These are phyloP conservation scores for Ophiostoma ulmi DNA, from an alignment of 2,329 filamentous ascomycete genomes.

Conservation along the genomic window DNA sequence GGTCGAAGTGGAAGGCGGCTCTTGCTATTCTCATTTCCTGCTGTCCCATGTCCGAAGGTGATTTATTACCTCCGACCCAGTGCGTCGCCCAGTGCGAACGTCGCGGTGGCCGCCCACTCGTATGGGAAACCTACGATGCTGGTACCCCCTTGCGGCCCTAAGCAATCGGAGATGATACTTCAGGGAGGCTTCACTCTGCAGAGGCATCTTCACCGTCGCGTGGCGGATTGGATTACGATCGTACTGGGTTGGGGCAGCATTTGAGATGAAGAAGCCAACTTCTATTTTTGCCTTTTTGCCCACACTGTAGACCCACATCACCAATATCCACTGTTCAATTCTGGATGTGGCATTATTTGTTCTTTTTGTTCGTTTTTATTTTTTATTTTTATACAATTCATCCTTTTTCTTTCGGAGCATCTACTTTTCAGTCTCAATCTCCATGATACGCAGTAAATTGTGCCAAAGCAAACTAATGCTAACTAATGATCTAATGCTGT, in stretches of 20 bases:
- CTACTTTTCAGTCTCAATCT: no score
- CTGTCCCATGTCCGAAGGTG: constrained; percentile 49
- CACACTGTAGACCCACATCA: not conserved
- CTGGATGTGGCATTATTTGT: not conserved
- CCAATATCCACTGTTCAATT: not conserved
- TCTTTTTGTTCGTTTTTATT: not conserved
- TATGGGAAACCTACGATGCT: constrained; percentile 62
- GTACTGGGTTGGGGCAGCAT: constrained; percentile 54
- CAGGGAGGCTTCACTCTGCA: constrained; percentile 70
- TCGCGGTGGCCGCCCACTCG: constrained; percentile 61
- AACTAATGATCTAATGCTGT: no score
- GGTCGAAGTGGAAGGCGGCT: constrained; percentile 29
- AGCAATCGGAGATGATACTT: constrained; percentile 64
- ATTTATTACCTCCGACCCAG: constrained; percentile 34
- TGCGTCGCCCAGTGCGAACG: constrained; percentile 64
- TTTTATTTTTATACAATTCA: not conserved
- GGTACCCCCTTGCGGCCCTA: constrained; percentile 48
- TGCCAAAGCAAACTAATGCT: no score
- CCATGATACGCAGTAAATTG: no score
- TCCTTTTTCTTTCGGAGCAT: no score
- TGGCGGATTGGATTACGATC: constrained; percentile 66
- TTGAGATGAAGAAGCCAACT: constrained; percentile 52
- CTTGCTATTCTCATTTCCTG: constrained; percentile 45
- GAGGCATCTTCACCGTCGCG: constrained; percentile 64
- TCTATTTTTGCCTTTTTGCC: constrained; percentile 31